Evolutionary conservation across 1,284 basidiomycete genomes (phyloP).

Genomic region (Trametes pubescens): DNA sequence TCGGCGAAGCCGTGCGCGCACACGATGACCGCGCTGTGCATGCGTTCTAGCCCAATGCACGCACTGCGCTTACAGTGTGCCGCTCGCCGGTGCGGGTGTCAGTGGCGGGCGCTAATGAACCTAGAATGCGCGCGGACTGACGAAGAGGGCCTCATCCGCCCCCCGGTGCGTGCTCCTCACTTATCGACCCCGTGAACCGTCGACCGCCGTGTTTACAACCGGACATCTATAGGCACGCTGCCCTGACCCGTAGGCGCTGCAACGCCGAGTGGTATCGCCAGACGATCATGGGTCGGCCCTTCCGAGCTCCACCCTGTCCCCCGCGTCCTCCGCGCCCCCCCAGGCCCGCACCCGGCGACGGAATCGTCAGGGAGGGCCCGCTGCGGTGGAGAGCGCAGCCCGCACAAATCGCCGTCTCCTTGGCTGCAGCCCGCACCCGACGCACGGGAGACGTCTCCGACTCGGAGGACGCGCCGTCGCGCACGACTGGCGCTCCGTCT

Average conservation of each 20-base stretch:
- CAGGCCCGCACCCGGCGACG: neutral
- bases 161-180: slow-evolving; percentile 2
- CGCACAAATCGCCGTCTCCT: neutral
- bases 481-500: neutral
- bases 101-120: neutral
- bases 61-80: no score
- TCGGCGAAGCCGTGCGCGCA: neutral
- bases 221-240: neutral
- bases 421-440: neutral
- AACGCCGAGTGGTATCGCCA: neutral
- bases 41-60: neutral
- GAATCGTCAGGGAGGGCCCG: slow-evolving; percentile 6
- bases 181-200: slow-evolving; percentile 4
- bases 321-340: neutral
- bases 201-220: neutral
- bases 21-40: neutral
- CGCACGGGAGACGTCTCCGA: neutral
- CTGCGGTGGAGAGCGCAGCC: neutral
- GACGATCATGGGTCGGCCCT: slow-evolving; percentile 5
- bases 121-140: slow-evolving; percentile 6
- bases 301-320: neutral
- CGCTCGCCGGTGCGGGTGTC: neutral
- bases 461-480: neutral
- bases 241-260: neutral
- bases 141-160: neutral